Conservation (phyloP, 2,329 filamentous ascomycete species). For the Penicillium sp. region DNA sequence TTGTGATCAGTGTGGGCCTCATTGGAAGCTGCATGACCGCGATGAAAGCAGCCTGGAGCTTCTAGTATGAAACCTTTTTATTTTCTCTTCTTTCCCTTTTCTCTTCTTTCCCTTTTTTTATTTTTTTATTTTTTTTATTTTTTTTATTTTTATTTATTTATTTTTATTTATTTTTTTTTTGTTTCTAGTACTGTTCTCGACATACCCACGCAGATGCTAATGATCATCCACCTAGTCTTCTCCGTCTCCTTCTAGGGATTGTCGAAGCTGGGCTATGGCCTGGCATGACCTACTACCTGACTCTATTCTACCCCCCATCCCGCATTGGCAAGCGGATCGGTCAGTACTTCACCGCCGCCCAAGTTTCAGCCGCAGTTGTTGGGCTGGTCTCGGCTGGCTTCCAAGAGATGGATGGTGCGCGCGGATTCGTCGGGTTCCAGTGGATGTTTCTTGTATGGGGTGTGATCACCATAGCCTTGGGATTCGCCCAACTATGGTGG, state of each 20-base stretch:
- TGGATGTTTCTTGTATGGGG: slow-evolving; percentile 87
- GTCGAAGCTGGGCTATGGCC: slow-evolving; percentile 95
- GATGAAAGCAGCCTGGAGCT: slow-evolving; percentile 76
- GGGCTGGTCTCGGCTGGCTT: slow-evolving; percentile 88
- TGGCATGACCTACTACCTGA: slow-evolving; percentile 89
- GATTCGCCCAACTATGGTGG: slow-evolving; percentile 79
- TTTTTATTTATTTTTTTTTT: too few species aligned
- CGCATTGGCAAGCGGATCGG: slow-evolving; percentile 84
- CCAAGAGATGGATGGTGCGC: slow-evolving; percentile 79
- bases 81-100: too few species aligned
- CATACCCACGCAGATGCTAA: slow-evolving; percentile 6
- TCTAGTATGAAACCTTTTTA: too few species aligned
- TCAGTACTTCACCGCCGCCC: slow-evolving; percentile 82
- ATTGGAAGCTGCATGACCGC: slow-evolving; percentile 82
- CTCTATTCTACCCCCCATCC: slow-evolving; percentile 85
- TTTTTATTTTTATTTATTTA: too few species aligned
- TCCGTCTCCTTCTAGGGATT: slow-evolving; percentile 78
- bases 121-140: too few species aligned
- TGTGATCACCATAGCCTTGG: slow-evolving; percentile 68
- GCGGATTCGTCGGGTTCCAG: slow-evolving; percentile 66
- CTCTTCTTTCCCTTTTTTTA: too few species aligned
- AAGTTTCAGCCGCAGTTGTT: slow-evolving; percentile 84
- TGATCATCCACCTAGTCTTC: slow-evolving; percentile 46
- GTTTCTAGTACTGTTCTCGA: too few species aligned
- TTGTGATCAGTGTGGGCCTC: slow-evolving; percentile 80